Conservation (phyloP, 208 protist species). For the Tritrichomonas foetus region DNA sequence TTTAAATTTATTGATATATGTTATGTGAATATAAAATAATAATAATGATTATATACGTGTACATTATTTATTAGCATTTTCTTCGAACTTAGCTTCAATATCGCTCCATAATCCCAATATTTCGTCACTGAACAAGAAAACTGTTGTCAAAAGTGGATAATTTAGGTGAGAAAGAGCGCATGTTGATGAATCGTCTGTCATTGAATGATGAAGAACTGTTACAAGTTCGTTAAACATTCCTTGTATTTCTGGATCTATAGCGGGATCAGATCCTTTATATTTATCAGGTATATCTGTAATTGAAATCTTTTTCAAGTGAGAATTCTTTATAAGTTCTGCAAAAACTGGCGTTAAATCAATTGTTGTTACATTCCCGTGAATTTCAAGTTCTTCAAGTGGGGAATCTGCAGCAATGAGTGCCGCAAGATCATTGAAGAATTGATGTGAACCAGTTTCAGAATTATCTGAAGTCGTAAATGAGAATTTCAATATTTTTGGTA, state of each 20-base stretch:
- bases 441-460: not conserved
- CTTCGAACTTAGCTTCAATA: not conserved
- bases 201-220: not conserved
- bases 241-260: not conserved
- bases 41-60: not conserved
- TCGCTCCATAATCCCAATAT: not conserved
- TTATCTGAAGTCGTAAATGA: not conserved
- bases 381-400: not conserved
- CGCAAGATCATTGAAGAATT: not conserved
- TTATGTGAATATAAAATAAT: not conserved
- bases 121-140: not conserved
- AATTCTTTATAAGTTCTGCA: not conserved
- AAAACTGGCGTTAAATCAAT: not conserved
- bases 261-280: not conserved
- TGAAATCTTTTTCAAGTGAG: too few species aligned
- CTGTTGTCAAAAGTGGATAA: not conserved
- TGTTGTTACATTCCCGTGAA: not conserved
- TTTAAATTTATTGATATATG: not conserved
- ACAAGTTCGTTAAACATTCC: not conserved
- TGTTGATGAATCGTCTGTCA: not conserved
- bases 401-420: not conserved
- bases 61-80: not conserved
- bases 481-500: not conserved
- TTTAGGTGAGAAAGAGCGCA: not conserved
- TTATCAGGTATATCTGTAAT: not conserved